phyloP scores from a whole-genome alignment of 495 filamentous ascomycete genomes.

The Cenococcum geophilum region DNA sequence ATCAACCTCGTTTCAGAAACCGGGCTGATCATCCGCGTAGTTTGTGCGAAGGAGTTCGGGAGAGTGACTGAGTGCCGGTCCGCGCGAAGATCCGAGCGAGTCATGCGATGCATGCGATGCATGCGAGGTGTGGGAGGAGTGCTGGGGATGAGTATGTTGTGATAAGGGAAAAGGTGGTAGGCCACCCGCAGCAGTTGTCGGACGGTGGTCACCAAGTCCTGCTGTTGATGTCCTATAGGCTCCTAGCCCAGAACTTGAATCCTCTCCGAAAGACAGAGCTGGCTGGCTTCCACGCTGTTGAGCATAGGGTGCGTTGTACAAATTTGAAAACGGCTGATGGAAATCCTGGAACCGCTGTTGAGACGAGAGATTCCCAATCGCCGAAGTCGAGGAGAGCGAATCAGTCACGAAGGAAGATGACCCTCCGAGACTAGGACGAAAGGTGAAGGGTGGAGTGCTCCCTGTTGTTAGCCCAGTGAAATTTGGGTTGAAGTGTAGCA shows the following conservation, averaged over 20 bases:
- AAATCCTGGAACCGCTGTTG: not conserved
- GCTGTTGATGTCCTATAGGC: not conserved
- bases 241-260: not conserved
- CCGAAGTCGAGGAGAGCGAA: not conserved
- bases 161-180: not conserved
- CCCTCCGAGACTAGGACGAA: not conserved
- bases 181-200: not conserved
- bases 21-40: not conserved
- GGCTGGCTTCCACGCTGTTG: not conserved
- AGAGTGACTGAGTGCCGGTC: not conserved
- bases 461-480: not conserved
- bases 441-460: not conserved
- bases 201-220: not conserved
- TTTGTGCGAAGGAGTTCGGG: not conserved
- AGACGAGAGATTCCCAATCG: not conserved
- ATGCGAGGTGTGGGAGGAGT: not conserved
- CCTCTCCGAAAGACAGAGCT: not conserved
- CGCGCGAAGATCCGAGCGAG: not conserved
- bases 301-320: not conserved
- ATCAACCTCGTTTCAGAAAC: too few species aligned
- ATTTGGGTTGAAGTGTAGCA: not conserved
- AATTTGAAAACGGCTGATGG: not conserved
- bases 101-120: not conserved
- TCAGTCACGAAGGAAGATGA: not conserved
- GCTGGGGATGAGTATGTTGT: not conserved